Conservation (phyloP, 202 grass and related monocot species). For the Carex arenaria region DNA sequence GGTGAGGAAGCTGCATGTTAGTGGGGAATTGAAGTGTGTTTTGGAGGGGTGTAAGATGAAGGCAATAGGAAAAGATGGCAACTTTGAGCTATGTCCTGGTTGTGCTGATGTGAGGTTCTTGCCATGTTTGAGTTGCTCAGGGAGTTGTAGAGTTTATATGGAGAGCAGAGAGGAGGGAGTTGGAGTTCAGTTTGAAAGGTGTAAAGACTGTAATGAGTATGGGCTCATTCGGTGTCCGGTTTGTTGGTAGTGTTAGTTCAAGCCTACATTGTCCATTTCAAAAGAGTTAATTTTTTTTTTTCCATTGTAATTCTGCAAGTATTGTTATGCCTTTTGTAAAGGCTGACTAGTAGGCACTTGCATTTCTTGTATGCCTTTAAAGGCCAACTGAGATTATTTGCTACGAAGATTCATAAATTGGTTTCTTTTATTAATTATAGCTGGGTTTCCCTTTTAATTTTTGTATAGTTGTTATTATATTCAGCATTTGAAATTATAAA, state of each 20-base stretch:
- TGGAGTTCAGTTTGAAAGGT: constrained; percentile 39
- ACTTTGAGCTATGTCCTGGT: constrained; percentile 42
- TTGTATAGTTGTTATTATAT: neutral
- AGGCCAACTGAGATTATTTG: neutral
- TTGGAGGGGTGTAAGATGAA: constrained; percentile 42
- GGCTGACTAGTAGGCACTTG: neutral
- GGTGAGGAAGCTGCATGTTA: constrained; percentile 51
- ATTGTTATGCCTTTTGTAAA: neutral
- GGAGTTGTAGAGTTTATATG: constrained; percentile 66
- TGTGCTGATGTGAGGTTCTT: constrained; percentile 65
- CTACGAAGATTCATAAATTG: neutral
- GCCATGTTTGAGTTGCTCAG: constrained; percentile 63
- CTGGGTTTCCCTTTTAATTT: neutral
- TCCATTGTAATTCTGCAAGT: neutral
- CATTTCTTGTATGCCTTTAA: neutral
- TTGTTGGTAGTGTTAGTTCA: neutral
- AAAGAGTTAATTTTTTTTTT: neutral
- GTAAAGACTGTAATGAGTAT: constrained; percentile 72
- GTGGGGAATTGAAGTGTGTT: constrained; percentile 36
- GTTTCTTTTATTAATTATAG: neutral
- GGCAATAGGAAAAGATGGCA: constrained; percentile 34
- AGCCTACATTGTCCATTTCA: neutral
- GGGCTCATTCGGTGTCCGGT: constrained; percentile 29
- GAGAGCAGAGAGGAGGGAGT: constrained; percentile 12
- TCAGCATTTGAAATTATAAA: neutral